Conservation (phyloP, 768 basidiomycete genomes). For the Candolleomyces eurysporus region DNA sequence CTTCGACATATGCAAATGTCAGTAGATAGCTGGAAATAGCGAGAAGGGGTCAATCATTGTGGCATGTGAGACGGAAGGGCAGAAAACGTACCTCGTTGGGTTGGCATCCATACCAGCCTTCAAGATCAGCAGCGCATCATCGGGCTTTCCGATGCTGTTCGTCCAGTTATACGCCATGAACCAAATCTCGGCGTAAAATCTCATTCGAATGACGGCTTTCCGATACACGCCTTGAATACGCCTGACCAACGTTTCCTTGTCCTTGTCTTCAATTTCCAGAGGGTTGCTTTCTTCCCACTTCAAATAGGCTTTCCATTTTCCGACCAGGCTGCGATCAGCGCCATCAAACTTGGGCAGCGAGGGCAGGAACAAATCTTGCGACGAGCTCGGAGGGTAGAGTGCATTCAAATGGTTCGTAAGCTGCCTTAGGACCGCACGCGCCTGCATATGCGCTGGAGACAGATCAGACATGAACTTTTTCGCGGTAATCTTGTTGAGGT, state of each 20-base stretch:
- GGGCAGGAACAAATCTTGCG: conserved; percentile 57
- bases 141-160: conserved; percentile 66
- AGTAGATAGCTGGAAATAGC: conserved; percentile 68
- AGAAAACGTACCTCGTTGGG: conserved; percentile 58
- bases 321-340: conserved; percentile 71
- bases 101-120: conserved; percentile 88
- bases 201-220: conserved; percentile 88
- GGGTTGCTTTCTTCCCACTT: conserved; percentile 97
- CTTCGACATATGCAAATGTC: conserved; percentile 89
- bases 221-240: conserved; percentile 82
- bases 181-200: conserved; percentile 96
- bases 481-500: conserved; percentile 87
- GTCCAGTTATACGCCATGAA: conserved; percentile 90
- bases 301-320: conserved; percentile 87
- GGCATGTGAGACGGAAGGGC: background rate
- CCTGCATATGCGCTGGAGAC: conserved; percentile 94
- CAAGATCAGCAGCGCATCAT: conserved; percentile 80
- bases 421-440: conserved; percentile 83
- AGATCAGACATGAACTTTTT: conserved; percentile 95
- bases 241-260: conserved; percentile 59
- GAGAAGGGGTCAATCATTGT: background rate
- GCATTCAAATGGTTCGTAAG: conserved; percentile 66
- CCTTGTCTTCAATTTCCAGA: conserved; percentile 86
- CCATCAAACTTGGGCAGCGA: conserved; percentile 70
- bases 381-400: conserved; percentile 44